Evolutionary conservation across 2,329 filamentous ascomycete genomes (phyloP).

Genomic region (Colletotrichum camelliae): DNA sequence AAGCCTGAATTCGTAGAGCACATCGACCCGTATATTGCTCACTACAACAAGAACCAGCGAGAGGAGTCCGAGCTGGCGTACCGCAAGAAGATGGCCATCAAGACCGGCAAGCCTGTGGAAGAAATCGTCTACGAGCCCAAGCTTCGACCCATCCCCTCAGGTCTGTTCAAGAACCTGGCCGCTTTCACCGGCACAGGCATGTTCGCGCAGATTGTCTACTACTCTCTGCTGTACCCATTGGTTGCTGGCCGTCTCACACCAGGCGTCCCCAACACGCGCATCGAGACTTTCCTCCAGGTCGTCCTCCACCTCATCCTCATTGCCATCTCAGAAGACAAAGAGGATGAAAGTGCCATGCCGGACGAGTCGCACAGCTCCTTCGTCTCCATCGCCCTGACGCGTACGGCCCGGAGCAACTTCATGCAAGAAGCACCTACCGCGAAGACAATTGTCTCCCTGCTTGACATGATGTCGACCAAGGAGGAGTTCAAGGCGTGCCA

Average conservation of each 20-base stretch:
- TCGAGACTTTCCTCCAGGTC: slow-evolving; percentile 92
- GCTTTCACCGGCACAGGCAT: slow-evolving; percentile 82
- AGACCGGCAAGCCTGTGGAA: slow-evolving; percentile 77
- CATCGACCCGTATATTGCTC: slow-evolving; percentile 93
- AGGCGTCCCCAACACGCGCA: slow-evolving; percentile 77
- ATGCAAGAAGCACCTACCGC: slow-evolving; percentile 59
- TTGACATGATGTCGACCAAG: slow-evolving; percentile 67
- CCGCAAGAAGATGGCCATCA: slow-evolving; percentile 85
- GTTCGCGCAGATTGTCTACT: slow-evolving; percentile 90
- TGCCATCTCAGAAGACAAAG: slow-evolving; percentile 82
- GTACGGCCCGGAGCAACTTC: slow-evolving; percentile 66
- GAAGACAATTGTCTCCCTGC: slow-evolving; percentile 68
- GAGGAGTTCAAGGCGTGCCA: slow-evolving; percentile 83
- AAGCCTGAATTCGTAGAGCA: slow-evolving; percentile 85
- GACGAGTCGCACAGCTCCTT: slow-evolving; percentile 68
- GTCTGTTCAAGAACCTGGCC: slow-evolving; percentile 78
- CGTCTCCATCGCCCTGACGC: slow-evolving; percentile 71
- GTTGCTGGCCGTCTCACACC: slow-evolving; percentile 73
- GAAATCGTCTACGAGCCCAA: slow-evolving; percentile 94
- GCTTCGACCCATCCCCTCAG: slow-evolving; percentile 75
- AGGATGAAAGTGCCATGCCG: slow-evolving; percentile 56
- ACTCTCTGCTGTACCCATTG: slow-evolving; percentile 82
- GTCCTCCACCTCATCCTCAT: slow-evolving; percentile 87
- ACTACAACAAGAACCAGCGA: slow-evolving; percentile 96
- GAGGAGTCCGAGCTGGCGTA: slow-evolving; percentile 94